These are phyloP conservation scores for Plasmopara viticola DNA, from an alignment of 352 stramenopile genomes.

Conservation along the genomic window DNA sequence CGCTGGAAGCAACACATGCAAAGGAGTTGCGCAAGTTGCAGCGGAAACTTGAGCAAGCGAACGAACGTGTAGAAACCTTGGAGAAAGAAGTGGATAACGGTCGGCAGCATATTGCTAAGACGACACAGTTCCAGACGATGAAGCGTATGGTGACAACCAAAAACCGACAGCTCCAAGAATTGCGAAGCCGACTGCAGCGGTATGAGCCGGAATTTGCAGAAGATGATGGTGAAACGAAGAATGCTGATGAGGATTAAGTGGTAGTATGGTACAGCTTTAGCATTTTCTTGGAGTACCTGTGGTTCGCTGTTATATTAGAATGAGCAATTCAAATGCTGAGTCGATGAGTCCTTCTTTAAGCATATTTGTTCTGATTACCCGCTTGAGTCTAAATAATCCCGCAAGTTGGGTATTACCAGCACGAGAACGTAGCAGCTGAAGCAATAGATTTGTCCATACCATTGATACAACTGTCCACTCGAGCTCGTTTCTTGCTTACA, in stretches of 20 bases:
- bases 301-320: neutral
- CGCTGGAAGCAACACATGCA: constrained; percentile 37
- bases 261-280: neutral
- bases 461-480: constrained; percentile 14
- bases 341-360: constrained; percentile 25
- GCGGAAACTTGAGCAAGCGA: constrained; percentile 48
- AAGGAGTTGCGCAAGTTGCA: constrained; percentile 51
- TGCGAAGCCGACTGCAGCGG: constrained; percentile 58
- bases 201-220: constrained; percentile 65
- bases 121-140: constrained; percentile 80
- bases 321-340: constrained; percentile 1
- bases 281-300: neutral
- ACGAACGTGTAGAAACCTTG: constrained; percentile 48
- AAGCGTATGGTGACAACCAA: constrained; percentile 78
- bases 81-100: constrained; percentile 50
- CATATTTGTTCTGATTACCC: constrained; percentile 32
- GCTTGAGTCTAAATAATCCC: neutral
- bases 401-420: neutral
- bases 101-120: constrained; percentile 65
- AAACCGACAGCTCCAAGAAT: constrained; percentile 67
- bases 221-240: constrained; percentile 47
- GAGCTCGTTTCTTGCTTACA: constrained; percentile 86
- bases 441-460: neutral
- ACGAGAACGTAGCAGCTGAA: neutral
- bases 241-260: constrained; percentile 32